These are phyloP conservation scores for Crithidia brevicula DNA, from an alignment of 208 protist genomes.

Conservation along the genomic window DNA sequence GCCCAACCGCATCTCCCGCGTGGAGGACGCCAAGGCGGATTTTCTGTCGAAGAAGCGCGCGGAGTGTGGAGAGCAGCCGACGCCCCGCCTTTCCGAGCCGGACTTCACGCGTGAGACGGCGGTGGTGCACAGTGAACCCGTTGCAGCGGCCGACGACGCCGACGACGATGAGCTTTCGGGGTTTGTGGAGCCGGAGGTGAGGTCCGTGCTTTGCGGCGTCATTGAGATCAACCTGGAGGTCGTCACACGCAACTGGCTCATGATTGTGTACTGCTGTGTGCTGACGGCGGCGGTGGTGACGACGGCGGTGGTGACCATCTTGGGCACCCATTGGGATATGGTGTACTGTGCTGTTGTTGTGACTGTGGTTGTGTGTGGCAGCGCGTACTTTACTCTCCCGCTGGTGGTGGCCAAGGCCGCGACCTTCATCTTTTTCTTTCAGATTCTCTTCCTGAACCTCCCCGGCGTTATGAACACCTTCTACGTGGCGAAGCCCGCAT, in stretches of 20 bases:
- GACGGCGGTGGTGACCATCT: slow-evolving; percentile 36
- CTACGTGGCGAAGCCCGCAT: slow-evolving; percentile 50
- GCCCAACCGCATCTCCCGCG: slow-evolving; percentile 46
- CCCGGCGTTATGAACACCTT: slow-evolving; percentile 67
- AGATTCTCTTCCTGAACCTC: slow-evolving; percentile 54
- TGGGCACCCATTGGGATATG: slow-evolving; percentile 36
- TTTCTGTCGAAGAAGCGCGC: slow-evolving; percentile 19
- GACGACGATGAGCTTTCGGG: slow-evolving; percentile 12
- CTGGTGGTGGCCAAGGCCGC: slow-evolving; percentile 42
- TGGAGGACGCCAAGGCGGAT: slow-evolving; percentile 39
- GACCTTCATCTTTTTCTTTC: slow-evolving; percentile 39
- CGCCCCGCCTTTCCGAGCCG: no score
- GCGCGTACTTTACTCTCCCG: slow-evolving; percentile 40
- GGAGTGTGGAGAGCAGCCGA: background rate
- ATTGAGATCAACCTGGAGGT: slow-evolving; percentile 39
- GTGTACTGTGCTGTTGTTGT: slow-evolving; percentile 35
- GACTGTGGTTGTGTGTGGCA: slow-evolving; percentile 20
- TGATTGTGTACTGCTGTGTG: slow-evolving; percentile 42
- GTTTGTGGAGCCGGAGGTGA: slow-evolving; percentile 33
- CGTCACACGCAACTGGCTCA: slow-evolving; percentile 33
- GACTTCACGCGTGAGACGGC: no score
- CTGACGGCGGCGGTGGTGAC: slow-evolving; percentile 37
- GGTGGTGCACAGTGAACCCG: background rate
- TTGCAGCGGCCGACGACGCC: background rate
- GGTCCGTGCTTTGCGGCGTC: slow-evolving; percentile 25